Base-by-base conservation (phyloP, 1,284 basidiomycete species). In the Taiwanofungus camphoratus region DNA sequence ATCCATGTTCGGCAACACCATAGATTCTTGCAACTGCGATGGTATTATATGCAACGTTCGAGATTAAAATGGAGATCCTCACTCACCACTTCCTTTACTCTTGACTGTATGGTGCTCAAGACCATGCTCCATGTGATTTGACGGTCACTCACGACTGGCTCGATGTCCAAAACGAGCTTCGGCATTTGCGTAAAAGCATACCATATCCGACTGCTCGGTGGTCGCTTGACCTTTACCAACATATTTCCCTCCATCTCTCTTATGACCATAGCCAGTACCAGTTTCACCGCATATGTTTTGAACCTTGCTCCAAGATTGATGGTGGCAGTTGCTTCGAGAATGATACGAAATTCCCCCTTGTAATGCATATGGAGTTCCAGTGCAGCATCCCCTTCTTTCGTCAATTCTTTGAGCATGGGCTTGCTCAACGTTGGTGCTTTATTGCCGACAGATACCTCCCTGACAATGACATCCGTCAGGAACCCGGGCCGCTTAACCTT, bases 1-100 rank as follows among this genome's bases (percentile, higher is more conserved):
- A 63, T 99, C 95, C 91, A 97, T 95, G 66, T 97, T 92, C 6
- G 96, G 96, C 55, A 95, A 67, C 8, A 99, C 94, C 21, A 99
- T 77, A 0, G 92, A 94, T 57, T 99, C 95, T 54, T 80, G 76
- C 39, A 97, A 87, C 92, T 95, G 56, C 4, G 46, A n/a, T 36
- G 31, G 4, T 16, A 24, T 46, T 12, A 42, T 36, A 4, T 5
- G 12, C n/a, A 22, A 36, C 29, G 36, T 6, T 2, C 12, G n/a
- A n/a, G 4, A 30, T 18, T 18, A 36, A 24, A 39, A 48, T 38
- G 32, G 18, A 32, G 21, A 39, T 36, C 18, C 6, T 31, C 7
- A 77, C 90, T 70, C 60, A 94, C 92, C 49, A 92, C 85, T 61
- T 96, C 90, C 60, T 87, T 83, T 44, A 98, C 68, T 57, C 83